Conservation (phyloP, 1,284 basidiomycete genomes). For the Crocinoboletus sp. region DNA sequence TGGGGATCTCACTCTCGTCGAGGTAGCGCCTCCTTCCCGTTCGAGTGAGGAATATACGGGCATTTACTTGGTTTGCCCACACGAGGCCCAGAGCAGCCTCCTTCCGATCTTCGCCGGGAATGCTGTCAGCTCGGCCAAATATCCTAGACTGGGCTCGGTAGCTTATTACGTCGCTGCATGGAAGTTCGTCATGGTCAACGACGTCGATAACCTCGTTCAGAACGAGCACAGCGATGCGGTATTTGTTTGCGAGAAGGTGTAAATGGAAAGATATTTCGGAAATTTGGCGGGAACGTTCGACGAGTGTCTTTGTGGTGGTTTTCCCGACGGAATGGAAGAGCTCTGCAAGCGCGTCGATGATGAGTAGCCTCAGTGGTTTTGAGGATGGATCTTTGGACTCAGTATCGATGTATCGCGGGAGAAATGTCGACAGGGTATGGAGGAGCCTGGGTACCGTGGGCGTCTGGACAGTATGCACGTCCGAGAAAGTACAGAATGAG, state of each 20-base stretch:
- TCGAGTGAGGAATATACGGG: slow-evolving; percentile 75
- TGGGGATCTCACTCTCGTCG: slow-evolving; percentile 29
- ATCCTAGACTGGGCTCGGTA: slow-evolving; percentile 75
- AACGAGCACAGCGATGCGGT: slow-evolving; percentile 71
- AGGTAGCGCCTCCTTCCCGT: slow-evolving; percentile 65
- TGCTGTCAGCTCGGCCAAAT: slow-evolving; percentile 64
- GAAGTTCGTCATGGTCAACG: slow-evolving; percentile 40
- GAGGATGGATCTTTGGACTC: slow-evolving; percentile 26
- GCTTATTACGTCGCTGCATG: slow-evolving; percentile 19
- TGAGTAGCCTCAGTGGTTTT: slow-evolving; percentile 62
- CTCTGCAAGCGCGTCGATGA: slow-evolving; percentile 82
- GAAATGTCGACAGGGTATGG: slow-evolving; percentile 56
- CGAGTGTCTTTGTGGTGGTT: slow-evolving; percentile 53
- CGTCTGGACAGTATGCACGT: slow-evolving; percentile 63
- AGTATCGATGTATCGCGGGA: slow-evolving; percentile 56
- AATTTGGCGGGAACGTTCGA: slow-evolving; percentile 67
- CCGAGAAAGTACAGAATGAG: slow-evolving; percentile 49
- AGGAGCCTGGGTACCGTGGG: slow-evolving; percentile 62
- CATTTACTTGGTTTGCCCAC: slow-evolving; percentile 90
- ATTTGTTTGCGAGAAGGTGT: slow-evolving; percentile 59
- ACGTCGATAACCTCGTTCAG: slow-evolving; percentile 86
- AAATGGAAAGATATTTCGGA: slow-evolving; percentile 62
- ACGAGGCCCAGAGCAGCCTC: slow-evolving; percentile 83
- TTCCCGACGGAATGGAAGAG: slow-evolving; percentile 63
- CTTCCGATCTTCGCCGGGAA: slow-evolving; percentile 56